A percentile compares a stretch with the other conserved stretches of the same genome.
Conservation (phyloP, 805 yeast genomes). For the Zygoascus biomembranicola region DNA sequence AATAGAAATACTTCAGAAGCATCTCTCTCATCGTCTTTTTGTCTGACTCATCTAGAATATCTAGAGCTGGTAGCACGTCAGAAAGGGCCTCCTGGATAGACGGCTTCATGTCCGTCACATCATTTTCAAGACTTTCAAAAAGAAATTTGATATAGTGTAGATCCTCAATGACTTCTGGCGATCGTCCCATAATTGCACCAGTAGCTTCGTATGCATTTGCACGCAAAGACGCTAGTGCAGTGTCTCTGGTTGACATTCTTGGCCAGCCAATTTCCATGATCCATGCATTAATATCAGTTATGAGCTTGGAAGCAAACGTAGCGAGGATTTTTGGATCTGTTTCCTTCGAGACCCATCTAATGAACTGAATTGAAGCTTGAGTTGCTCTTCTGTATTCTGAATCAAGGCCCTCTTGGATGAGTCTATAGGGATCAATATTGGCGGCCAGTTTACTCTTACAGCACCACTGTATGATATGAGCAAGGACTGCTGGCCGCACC, state of each 20-base stretch:
- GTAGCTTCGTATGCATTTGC: slow-evolving; percentile 62
- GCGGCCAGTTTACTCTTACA: slow-evolving; percentile 48
- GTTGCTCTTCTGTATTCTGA: slow-evolving; percentile 47
- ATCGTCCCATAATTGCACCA: slow-evolving; percentile 52
- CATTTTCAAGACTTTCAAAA: slow-evolving; percentile 61
- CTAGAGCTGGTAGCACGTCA: slow-evolving; percentile 44
- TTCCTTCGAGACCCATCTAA: slow-evolving; percentile 47
- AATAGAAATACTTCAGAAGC: slow-evolving; percentile 31
- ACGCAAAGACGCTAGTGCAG: slow-evolving; percentile 11
- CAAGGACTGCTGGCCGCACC: slow-evolving; percentile 41
- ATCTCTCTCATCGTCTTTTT: slow-evolving; percentile 36
- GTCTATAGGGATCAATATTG: slow-evolving; percentile 34
- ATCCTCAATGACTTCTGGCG: slow-evolving; percentile 37
- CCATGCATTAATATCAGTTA: slow-evolving; percentile 13
- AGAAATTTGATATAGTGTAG: slow-evolving; percentile 53
- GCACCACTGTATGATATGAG: slow-evolving; percentile 43
- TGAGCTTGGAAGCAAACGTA: slow-evolving; percentile 13
- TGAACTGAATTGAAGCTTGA: slow-evolving; percentile 51
- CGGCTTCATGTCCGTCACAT: slow-evolving; percentile 50
- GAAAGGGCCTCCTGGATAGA: slow-evolving; percentile 68
- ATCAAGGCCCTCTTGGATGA: slow-evolving; percentile 46
- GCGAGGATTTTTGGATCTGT: slow-evolving; percentile 21
- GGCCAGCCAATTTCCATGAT: slow-evolving; percentile 15
- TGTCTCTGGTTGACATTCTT: neutral
- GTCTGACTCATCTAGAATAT: slow-evolving; percentile 23